Base-by-base conservation (phyloP, 306 rosid genomes). In the Castanea sativa region DNA sequence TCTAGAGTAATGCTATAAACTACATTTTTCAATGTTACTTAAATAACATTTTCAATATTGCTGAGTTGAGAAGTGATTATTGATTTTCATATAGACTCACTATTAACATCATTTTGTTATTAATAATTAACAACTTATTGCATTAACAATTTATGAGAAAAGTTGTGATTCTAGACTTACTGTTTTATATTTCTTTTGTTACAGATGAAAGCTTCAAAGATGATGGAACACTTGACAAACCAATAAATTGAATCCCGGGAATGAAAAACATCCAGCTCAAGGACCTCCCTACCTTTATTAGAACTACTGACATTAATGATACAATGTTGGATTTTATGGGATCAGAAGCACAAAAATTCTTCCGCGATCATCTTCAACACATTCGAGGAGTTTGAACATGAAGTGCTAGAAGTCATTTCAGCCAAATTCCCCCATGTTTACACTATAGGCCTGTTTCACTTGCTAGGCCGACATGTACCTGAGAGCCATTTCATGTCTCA, bases 281-380 rank as follows among this genome's bases (percentile, higher is more conserved):
- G 64, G 88, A 85, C 71, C 19, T 85, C 11, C 88, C 84, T 1
- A 85, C 72, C 73, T 72, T 82, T 60, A 65, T 85, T 5, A 76
- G 83, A 71, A 61, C 27, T 32, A 56, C 70, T 1, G 51, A 83
- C 55, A 14, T 23, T 3, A 64, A 77, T 2, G 82, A 84, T 6
- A 77, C n/a, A 33, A 77, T 80, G 82, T 84, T 84, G 6, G 84
- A 84, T 15, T 84, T 59, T 60, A 2, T 53, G 71, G 80, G 85
- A 19, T 81, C 80, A 0, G 71, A 72, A 77, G 35, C 83, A 51
- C 72, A 8, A 20, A 80, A 77, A 57, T 18, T 81, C 85, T 7
- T 73, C 83, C 2, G 74, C 83, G 8, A 77, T 85, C 43, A 38
- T 84, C 64, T 80, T 84, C 74, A 80, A 84, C 80, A 80, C 85